These are phyloP conservation scores for Nitzschia sp. DNA, from an alignment of 108 stramenopile species.

Conservation along the genomic window DNA sequence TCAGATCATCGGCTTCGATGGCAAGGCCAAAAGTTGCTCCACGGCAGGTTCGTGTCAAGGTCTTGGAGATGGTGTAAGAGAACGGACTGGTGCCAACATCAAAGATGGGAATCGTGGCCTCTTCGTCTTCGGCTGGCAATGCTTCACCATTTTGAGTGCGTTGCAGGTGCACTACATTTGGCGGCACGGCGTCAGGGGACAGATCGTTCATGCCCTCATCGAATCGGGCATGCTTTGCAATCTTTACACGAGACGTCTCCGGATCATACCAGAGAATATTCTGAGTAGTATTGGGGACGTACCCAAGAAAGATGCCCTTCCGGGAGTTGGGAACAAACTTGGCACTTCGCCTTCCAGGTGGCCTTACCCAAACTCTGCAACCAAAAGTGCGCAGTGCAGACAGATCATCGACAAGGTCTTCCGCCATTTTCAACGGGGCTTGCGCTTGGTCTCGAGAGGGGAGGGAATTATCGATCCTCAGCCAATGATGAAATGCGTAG, in stretches of 20 bases:
- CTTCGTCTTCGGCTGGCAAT: not conserved
- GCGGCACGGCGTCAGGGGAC: conserved; percentile 1
- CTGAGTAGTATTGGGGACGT: conserved; percentile 19
- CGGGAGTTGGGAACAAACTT: not conserved
- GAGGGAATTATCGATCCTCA: conserved; percentile 18
- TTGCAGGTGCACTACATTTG: conserved; percentile 10
- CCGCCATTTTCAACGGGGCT: conserved; percentile 5
- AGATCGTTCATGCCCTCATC: conserved; percentile 52
- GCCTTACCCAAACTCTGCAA: not conserved
- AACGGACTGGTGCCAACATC: not conserved
- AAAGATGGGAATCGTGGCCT: not conserved
- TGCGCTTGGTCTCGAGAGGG: conserved; percentile 7
- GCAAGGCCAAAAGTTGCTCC: not conserved
- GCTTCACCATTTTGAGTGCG: not conserved
- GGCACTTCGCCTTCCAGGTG: conserved; percentile 21
- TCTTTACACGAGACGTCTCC: not conserved
- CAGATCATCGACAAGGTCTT: conserved; percentile 6
- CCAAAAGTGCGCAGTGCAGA: conserved; percentile 8
- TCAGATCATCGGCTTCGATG: not conserved
- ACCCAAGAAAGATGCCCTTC: conserved; percentile 34
- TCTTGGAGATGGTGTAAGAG: not conserved
- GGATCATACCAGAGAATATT: conserved; percentile 28
- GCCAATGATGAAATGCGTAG: not conserved
- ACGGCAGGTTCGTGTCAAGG: not conserved
- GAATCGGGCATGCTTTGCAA: no score